phyloP scores from a whole-genome alignment of 106 monocot genomes.

The Platanthera zijinensis region DNA sequence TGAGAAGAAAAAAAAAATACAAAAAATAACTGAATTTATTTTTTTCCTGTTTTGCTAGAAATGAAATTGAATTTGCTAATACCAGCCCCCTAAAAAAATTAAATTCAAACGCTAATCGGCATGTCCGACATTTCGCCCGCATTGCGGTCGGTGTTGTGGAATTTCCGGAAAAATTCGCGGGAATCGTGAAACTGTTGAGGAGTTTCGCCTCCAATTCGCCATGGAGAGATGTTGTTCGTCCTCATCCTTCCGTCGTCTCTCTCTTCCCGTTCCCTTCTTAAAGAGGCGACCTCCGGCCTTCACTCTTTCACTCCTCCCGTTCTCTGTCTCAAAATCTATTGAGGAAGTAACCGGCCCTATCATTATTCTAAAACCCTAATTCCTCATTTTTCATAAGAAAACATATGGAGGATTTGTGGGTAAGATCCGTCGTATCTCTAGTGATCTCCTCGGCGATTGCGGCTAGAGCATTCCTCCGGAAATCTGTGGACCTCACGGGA shows the following conservation, averaged over 20 bases:
- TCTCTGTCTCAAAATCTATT: not conserved
- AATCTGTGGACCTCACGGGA: slow-evolving; percentile 43
- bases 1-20: too few species aligned
- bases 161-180: too few species aligned
- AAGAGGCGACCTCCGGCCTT: not conserved
- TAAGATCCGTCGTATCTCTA: slow-evolving; percentile 25
- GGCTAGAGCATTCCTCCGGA: slow-evolving; percentile 29
- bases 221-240: not conserved
- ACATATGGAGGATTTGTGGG: slow-evolving; percentile 11
- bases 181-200: too few species aligned
- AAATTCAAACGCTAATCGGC: too few species aligned
- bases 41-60: too few species aligned
- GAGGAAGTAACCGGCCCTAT: not conserved
- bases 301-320: not conserved
- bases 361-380: slow-evolving; percentile 5
- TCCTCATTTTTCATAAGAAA: not conserved
- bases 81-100: too few species aligned
- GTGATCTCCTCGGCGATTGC: slow-evolving; percentile 27
- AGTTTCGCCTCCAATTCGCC: not conserved
- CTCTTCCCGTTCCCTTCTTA: not conserved
- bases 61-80: too few species aligned
- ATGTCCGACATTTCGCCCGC: too few species aligned
- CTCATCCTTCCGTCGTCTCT: not conserved
- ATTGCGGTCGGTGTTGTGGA: too few species aligned
- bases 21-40: too few species aligned